These are phyloP conservation scores for Ascocoryne sarcoides DNA, from an alignment of 2,329 filamentous ascomycete genomes.

Conservation along the genomic window DNA sequence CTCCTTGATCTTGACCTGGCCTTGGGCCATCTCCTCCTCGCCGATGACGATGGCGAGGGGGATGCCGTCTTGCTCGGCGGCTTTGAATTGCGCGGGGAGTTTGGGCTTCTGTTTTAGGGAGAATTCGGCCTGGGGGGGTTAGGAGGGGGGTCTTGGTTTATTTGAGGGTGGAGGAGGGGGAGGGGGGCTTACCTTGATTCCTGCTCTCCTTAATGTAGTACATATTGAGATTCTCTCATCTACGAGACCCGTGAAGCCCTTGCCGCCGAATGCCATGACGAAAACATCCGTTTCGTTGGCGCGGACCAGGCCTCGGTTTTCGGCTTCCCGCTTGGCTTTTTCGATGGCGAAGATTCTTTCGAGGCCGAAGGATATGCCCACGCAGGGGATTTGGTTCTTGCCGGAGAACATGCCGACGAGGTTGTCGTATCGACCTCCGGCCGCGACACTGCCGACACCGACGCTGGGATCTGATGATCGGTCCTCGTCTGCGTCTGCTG, in stretches of 20 bases:
- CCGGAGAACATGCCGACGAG: conserved; percentile 89
- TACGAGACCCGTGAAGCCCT: conserved; percentile 71
- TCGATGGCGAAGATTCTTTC: conserved; percentile 93
- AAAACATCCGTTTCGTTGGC: conserved; percentile 79
- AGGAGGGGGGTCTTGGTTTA: too few relatives aligned
- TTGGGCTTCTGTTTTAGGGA: conserved; percentile 86
- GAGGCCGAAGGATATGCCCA: conserved; percentile 87
- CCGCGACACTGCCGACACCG: conserved; percentile 80
- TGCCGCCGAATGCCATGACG: conserved; percentile 90
- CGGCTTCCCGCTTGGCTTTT: conserved; percentile 63
- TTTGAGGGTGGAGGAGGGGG: neutral
- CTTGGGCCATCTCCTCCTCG: conserved; percentile 76
- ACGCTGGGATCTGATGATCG: conserved; percentile 70
- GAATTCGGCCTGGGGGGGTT: conserved; percentile 59
- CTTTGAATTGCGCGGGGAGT: conserved; percentile 82
- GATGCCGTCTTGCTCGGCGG: conserved; percentile 68
- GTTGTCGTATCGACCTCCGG: conserved; percentile 85
- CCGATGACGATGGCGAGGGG: conserved; percentile 86
- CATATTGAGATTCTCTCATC: conserved; percentile 78
- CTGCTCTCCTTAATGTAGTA: conserved; percentile 71
- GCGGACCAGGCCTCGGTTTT: conserved; percentile 45
- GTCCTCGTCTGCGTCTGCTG: conserved; percentile 48
- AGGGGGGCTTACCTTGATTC: conserved; percentile 64
- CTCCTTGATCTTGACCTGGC: conserved; percentile 84
- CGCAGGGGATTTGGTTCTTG: conserved; percentile 79